Conservation (phyloP, 768 basidiomycete genomes). For the Lentinula sp. region DNA sequence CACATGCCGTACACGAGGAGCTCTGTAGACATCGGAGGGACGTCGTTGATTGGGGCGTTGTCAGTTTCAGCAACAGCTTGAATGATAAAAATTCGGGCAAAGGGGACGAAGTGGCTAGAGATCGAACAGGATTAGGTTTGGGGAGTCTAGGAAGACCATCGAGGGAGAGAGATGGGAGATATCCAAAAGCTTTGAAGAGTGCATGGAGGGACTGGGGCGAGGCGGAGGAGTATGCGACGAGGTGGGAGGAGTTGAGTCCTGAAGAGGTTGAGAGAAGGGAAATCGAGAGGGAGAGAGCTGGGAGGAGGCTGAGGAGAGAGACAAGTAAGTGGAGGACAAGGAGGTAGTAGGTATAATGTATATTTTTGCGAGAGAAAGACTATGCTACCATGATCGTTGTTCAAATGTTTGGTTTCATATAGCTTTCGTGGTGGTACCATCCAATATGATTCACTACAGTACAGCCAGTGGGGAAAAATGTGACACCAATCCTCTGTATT, state of each 20-base stretch:
- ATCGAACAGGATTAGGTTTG: slow-evolving; percentile 76
- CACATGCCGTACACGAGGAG: slow-evolving; percentile 94
- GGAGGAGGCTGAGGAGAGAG: slow-evolving; percentile 38
- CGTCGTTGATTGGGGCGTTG: slow-evolving; percentile 89
- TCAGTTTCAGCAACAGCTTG: slow-evolving; percentile 39
- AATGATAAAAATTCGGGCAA: slow-evolving; percentile 7
- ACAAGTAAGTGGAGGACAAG: slow-evolving; percentile 33
- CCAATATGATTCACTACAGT: too few species aligned
- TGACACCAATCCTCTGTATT: too few species aligned
- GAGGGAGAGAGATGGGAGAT: slow-evolving; percentile 47
- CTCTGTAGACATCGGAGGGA: slow-evolving; percentile 93
- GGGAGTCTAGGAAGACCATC: slow-evolving; percentile 73
- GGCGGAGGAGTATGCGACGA: slow-evolving; percentile 83
- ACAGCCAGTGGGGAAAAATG: too few species aligned
- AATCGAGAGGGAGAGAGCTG: slow-evolving; percentile 80
- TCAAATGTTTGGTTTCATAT: too few species aligned
- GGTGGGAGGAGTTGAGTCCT: slow-evolving; percentile 76
- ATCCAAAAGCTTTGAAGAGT: slow-evolving; percentile 75
- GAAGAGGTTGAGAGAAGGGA: slow-evolving; percentile 93
- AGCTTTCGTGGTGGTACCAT: too few species aligned
- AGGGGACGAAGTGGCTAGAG: slow-evolving; percentile 47
- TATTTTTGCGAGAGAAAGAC: background rate
- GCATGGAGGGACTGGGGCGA: slow-evolving; percentile 97
- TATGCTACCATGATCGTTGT: too few species aligned
- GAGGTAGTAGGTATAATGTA: slow-evolving; percentile 22